Percentiles rank a stretch among this genome's conserved stretches.
Evolutionary conservation across 2,329 filamentous ascomycete genomes (phyloP).

Genomic region (Akanthomyces dipterigenus): DNA sequence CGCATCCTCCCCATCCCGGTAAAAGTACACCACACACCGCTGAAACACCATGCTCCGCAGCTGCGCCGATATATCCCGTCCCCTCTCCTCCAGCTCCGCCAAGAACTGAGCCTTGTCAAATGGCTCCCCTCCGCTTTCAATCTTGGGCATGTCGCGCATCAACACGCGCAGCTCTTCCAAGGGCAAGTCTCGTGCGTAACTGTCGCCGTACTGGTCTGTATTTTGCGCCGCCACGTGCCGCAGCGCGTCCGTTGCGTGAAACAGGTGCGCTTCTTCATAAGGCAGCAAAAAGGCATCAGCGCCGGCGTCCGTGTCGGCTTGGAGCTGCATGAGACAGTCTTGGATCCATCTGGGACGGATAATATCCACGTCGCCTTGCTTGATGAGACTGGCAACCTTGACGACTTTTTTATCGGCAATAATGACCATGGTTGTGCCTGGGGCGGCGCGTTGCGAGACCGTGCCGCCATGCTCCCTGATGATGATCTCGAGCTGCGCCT

Average conservation of each 20-base stretch:
- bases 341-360: slow-evolving; percentile 75
- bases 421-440: slow-evolving; percentile 57
- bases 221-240: slow-evolving; percentile 50
- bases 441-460: slow-evolving; percentile 66
- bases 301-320: neutral
- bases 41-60: slow-evolving; percentile 48
- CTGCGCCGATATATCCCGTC: slow-evolving; percentile 43
- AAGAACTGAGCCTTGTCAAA: slow-evolving; percentile 44
- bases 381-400: slow-evolving; percentile 77
- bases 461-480: slow-evolving; percentile 79
- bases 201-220: slow-evolving; percentile 74
- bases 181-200: slow-evolving; percentile 66
- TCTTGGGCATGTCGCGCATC: slow-evolving; percentile 43
- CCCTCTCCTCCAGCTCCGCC: slow-evolving; percentile 48
- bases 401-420: slow-evolving; percentile 75
- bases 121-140: slow-evolving; percentile 27
- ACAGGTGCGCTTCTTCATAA: slow-evolving; percentile 59
- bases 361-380: slow-evolving; percentile 62
- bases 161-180: slow-evolving; percentile 54
- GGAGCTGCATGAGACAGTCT: slow-evolving; percentile 62
- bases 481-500: slow-evolving; percentile 70
- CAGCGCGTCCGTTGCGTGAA: slow-evolving; percentile 56
- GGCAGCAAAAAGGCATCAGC: slow-evolving; percentile 57
- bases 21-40: slow-evolving; percentile 36
- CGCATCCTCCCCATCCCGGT: slow-evolving; percentile 22